Evolutionary conservation across 768 basidiomycete species (phyloP), one percentile per base, ranked within the genome.

Genomic region (Leccinum barrowsii): DNA sequence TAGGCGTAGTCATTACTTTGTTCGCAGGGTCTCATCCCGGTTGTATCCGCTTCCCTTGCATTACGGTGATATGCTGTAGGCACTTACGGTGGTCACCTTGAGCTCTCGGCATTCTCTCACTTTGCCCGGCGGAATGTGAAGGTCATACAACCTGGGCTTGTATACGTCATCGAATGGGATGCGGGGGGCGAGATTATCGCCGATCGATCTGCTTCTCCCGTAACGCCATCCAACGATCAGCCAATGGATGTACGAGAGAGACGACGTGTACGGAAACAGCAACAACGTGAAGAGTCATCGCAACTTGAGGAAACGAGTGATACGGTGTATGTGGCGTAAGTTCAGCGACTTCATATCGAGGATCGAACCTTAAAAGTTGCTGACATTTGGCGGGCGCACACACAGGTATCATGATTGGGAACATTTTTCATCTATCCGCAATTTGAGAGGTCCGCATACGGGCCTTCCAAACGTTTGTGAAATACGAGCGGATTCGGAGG

Each of bases 341-440:
- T 87, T 22, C 53, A 55, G 60, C 55, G n/a, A 35, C 12, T 53
- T 55, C 50, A 57, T 57, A 61, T 53, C 21, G 54, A 51, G n/a
- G n/a, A 19, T n/a, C 24, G 46, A 54, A 47, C 59, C 30, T 50
- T 42, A 46, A 40, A 53, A 26, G 26, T 59, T 6, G 26, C 53
- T 65, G 55, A 63, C 67, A 52, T 56, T 24, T 50, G 42, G 11
- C 42, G 42, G 42, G n/a, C 4, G 19, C 7, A 19, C 42, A 24
- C 28, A 49, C 66, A 91, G 90, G 30, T 95, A 93, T 70, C 89
- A 94, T 67, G 91, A 94, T 71, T 94, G 91, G 90, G 93, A 96
- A 67, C 94, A 96, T 70, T 96, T 94, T 67, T 93, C 90, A 12
- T 91, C 89, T n/a, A 90, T 96, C 58, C 88, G 94, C 49, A 94